Conservation (phyloP, 805 yeast genomes). For the Candida caryicola region DNA sequence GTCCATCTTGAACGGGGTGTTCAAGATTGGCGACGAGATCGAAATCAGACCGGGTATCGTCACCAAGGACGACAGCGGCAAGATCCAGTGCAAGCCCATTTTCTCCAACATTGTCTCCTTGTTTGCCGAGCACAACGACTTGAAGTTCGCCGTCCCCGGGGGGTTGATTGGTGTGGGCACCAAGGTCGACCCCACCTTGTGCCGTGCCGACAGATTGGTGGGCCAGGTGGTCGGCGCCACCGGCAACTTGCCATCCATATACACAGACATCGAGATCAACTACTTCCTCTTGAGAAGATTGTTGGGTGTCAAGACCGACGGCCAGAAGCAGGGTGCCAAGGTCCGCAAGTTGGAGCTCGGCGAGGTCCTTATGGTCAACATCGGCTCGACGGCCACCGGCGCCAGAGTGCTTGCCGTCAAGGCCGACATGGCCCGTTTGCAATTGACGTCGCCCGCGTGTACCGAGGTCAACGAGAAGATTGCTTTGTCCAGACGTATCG, state of each 20-base stretch:
- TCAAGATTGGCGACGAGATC: constrained; percentile 95
- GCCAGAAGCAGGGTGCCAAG: constrained; percentile 89
- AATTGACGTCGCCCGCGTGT: constrained; percentile 97
- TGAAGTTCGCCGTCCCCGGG: constrained; percentile 99
- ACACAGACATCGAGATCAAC: constrained; percentile 96
- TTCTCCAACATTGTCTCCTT: constrained; percentile 90
- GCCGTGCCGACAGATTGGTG: constrained; percentile 98
- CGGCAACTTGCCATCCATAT: constrained; percentile 92
- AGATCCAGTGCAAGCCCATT: constrained; percentile 93
- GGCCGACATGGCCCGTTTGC: constrained; percentile 98
- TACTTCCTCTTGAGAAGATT: constrained; percentile 94
- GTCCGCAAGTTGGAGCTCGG: constrained; percentile 91
- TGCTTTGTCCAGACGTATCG: constrained; percentile 98
- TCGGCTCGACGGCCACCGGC: constrained; percentile 99
- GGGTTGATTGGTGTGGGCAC: constrained; percentile 99
- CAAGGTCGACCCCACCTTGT: constrained; percentile 95
- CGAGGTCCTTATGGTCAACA: constrained; percentile 97
- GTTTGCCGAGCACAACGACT: constrained; percentile 96
- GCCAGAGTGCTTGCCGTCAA: constrained; percentile 97
- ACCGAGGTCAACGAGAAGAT: constrained; percentile 97
- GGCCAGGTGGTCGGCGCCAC: constrained; percentile 99
- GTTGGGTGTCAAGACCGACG: constrained; percentile 97
- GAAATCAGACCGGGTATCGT: constrained; percentile 99
- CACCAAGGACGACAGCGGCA: constrained; percentile 83
- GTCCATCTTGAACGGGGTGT: constrained; percentile 93